Evolutionary conservation across 805 yeast genomes (phyloP), one percentile per base, ranked within the genome.

Genomic region (Isabelozyma rhagii): DNA sequence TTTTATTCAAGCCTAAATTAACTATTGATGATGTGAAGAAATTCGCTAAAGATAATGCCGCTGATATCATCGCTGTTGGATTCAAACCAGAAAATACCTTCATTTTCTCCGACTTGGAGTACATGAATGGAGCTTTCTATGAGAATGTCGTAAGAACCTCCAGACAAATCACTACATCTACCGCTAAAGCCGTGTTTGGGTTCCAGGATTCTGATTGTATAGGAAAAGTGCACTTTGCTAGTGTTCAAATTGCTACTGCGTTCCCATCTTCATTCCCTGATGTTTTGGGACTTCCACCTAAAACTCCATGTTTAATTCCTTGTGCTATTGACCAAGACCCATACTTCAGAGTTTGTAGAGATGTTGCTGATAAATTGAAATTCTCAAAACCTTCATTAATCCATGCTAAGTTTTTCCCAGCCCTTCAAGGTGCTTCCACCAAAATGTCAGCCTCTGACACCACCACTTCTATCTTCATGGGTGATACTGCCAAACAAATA

Each of bases 241-340:
- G 97, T 36, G 83, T 94, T 61, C 99, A 94, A 75, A 94, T 96
- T 62, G 89, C 97, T 25, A 85, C 97, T 14, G 96, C 97, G 1
- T 93, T 94, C 76, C 96, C 97, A 51, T 88, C 93, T 45, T 89
- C 97, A 11, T 94, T 89, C 81, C 99, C 98, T 2, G 96, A 86
- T 55, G 87, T 94, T 21, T 80, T 94, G 59, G 97, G 89, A 6
- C 72, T 85, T 61, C 89, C 96, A 43, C 76, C 84, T 45, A 94
- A 92, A 74, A 90, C 97, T 0, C 98, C 97, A 54, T 90, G 97
- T 71, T 77, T 94, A 68, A 94, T 94, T 68, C 99, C 99, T 39
- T 94, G 99, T 79, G 99, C 99, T 44, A 94, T 94, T 66, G 99
- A 94, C 68, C 99, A 93, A 77, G 99, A 94, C 69, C 98, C 99